Evolutionary conservation across 1,284 basidiomycete species (phyloP), one percentile per base, ranked within the genome.

Genomic region (Puccinia hordei): DNA sequence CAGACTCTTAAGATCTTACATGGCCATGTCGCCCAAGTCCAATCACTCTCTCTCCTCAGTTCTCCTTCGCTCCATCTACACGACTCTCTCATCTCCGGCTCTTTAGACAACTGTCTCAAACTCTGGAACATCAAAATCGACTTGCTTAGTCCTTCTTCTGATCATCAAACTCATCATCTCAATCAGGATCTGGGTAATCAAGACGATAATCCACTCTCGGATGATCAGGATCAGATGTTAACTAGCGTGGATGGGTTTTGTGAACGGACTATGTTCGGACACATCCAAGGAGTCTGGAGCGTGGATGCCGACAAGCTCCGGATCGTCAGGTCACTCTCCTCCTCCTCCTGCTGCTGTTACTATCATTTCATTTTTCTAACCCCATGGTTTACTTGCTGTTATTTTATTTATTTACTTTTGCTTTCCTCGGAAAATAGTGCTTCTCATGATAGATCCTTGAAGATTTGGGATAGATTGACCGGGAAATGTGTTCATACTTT

Each of bases 31-130:
- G 94, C 92, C 0, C 95, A 98, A 85, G 93, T 99, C 6, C 96
- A 99, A 87, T 93, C 91, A 83, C 89, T 99, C 86, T 92, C 90
- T 84, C 87, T 98, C 38, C 86, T 97, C 66, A 88, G 15, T 5
- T 51, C 68, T 0, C 12, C n/a, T 27, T 90, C 49, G 17, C 5
- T 71, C 22, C 9, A 51, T 17, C 46, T 30, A 1, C 44, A 27
- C 2, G 91, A 93, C 2, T 87, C 96, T 19, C 89, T 99, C 77
- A 90, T 97, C 81, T 94, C 93, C 0, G 95, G 95, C 8, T 92
- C 92, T 83, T 88, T 98, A 82, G 96, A 99, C 86, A 98, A 98
- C 85, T 98, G 95, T 19, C 91, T 99, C 87, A 95, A 94, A 86
- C 85, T 96, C 22, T 99, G 97, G 97, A 95, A 98, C 84, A 90